Conservation (phyloP, 192 early-diverging fungal genomes). For the Backusella liffmaniae region DNA sequence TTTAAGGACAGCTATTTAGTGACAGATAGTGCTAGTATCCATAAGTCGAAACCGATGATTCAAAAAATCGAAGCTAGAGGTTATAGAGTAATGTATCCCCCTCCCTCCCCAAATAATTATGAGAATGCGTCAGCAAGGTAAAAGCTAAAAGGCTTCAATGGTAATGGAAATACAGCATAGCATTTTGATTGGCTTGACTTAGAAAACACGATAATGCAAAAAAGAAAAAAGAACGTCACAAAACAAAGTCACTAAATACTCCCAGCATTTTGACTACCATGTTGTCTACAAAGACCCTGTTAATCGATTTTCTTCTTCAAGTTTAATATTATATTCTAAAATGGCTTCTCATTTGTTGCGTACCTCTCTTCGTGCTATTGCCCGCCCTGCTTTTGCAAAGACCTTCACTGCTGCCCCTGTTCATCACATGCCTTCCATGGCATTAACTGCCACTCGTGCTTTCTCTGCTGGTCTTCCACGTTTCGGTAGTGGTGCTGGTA, state of each 20-base stretch:
- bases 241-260: neutral
- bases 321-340: neutral
- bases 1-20: too few relatives aligned
- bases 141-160: too few relatives aligned
- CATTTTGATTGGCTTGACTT: too few relatives aligned
- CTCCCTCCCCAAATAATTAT: too few relatives aligned
- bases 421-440: constrained; percentile 9
- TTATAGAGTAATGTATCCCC: too few relatives aligned
- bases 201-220: neutral
- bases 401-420: neutral
- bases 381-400: constrained; percentile 12
- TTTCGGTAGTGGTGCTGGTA: constrained; percentile 15
- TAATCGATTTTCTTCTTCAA: neutral
- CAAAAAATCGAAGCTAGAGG: too few relatives aligned
- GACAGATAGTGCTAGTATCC: too few relatives aligned
- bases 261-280: neutral
- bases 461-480: constrained; percentile 13
- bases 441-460: constrained; percentile 15
- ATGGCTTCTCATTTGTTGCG: constrained; percentile 25
- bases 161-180: too few relatives aligned
- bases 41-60: too few relatives aligned
- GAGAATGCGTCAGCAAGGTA: too few relatives aligned
- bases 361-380: constrained; percentile 18
- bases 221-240: neutral
- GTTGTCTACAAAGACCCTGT: neutral